Evolutionary conservation across 208 protist species (phyloP), one percentile per base, ranked within the genome.

Genomic region (Angomonas ambiguus): DNA sequence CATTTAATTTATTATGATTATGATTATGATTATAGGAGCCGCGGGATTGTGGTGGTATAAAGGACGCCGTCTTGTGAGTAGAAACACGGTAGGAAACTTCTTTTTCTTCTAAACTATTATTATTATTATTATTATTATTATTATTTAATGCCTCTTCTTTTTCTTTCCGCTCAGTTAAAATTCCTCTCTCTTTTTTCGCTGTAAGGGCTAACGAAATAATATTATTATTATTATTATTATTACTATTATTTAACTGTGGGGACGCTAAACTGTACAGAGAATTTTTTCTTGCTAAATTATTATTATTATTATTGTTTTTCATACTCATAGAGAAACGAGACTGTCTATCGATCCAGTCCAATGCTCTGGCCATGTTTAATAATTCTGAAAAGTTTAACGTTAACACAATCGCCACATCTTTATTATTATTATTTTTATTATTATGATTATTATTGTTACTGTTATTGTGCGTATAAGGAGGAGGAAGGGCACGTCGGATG

Each of bases 61-160:
- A 41, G 35, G 35, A 41, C 35, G 35, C 35, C 8, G 5, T 41
- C 13, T 13, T 5, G 35, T 34, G 34, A 71, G 41, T 35, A 56
- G 34, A 41, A 41, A 41, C 5, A 13, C 5, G 8, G 13, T 18
- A 41, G 35, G 35, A 41, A 41, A 5, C 13, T 41, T 41, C 35
- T 41, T 41, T 13, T 59, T 20, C 11, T 11, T 59, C 11, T 30
- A 33, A 28, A n/a, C 4, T 8, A 6, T 20, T 32, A 5, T 59
- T 34, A 22, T 59, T 59, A 24, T 59, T 59, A 59, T 59, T 59
- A 32, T 59, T 55, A 18, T 55, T 55, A 55, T 55, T 55, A 55
- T 55, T 55, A 55, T 55, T 55, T 25, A 25, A 25, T 55, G 4
- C 24, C 49, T 20, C 11, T 35, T 59, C 53, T 5, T n/a, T 59